Evolutionary conservation across 148 eudicot genomes (phyloP).

Genomic region (Vaccinium darrowii): DNA sequence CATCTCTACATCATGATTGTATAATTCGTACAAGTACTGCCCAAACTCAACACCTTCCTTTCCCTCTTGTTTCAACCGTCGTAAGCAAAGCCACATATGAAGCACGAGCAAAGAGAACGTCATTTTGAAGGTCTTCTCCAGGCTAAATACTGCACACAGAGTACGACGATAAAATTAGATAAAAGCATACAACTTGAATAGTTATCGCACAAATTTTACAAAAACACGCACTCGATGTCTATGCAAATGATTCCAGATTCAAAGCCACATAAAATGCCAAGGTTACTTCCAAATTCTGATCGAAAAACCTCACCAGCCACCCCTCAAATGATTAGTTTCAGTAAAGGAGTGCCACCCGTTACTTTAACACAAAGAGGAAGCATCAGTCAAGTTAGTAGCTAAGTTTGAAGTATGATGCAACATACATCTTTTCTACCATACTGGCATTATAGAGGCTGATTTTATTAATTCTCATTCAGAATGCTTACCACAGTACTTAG

Average conservation of each 20-base stretch:
- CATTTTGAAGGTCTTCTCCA: conserved; percentile 95
- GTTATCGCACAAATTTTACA: neutral
- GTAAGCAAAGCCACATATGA: conserved; percentile 94
- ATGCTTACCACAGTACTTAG: neutral
- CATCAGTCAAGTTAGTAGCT: neutral
- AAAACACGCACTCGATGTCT: neutral
- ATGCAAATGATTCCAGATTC: neutral
- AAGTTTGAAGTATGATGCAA: neutral
- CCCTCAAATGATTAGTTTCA: neutral
- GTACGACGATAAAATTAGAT: neutral
- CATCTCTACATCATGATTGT: conserved; percentile 93
- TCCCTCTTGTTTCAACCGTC: conserved; percentile 88
- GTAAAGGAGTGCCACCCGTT: neutral
- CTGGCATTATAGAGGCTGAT: conserved; percentile 2
- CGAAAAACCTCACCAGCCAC: neutral
- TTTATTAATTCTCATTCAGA: neutral
- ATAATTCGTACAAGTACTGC: conserved; percentile 84
- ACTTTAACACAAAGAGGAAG: neutral
- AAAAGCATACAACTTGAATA: neutral
- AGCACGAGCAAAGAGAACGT: conserved; percentile 86
- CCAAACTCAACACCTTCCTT: conserved; percentile 91
- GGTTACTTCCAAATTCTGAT: neutral
- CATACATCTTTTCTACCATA: neutral
- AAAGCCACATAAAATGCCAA: neutral
- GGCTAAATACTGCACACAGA: conserved; percentile 69